Conservation (phyloP, 805 yeast genomes). For the Saccharomyces jurei region DNA sequence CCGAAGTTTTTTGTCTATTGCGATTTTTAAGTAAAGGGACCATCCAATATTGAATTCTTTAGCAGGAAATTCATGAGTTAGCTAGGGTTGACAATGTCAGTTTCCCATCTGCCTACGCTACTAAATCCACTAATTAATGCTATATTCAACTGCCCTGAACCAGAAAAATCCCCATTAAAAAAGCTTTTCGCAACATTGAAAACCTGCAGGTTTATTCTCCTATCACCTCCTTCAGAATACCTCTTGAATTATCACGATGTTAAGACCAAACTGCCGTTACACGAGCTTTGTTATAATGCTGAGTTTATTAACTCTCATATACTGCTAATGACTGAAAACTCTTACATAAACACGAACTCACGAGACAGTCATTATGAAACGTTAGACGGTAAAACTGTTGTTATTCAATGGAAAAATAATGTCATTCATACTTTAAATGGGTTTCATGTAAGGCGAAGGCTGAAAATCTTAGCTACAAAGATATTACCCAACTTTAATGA, state of each 20-base stretch:
- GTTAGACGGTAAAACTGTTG: slow-evolving; percentile 46
- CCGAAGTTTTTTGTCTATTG: neutral
- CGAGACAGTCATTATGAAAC: slow-evolving; percentile 36
- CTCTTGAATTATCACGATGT: slow-evolving; percentile 36
- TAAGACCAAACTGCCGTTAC: slow-evolving; percentile 33
- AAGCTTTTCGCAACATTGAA: slow-evolving; percentile 39
- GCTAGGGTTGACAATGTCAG: slow-evolving; percentile 4
- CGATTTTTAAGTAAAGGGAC: neutral
- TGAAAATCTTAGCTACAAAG: slow-evolving; percentile 38
- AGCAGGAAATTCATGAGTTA: slow-evolving; percentile 9
- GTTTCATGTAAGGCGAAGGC: slow-evolving; percentile 38
- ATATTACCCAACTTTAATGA: slow-evolving; percentile 49
- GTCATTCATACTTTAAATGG: slow-evolving; percentile 50
- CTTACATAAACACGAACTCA: slow-evolving; percentile 2
- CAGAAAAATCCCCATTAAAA: slow-evolving; percentile 38
- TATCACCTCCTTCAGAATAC: slow-evolving; percentile 55
- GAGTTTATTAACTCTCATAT: slow-evolving; percentile 62
- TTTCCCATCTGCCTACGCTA: slow-evolving; percentile 44
- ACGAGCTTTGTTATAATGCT: slow-evolving; percentile 47
- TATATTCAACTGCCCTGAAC: slow-evolving; percentile 57
- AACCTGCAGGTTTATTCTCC: slow-evolving; percentile 46
- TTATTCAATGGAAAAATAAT: slow-evolving; percentile 43
- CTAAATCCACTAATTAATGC: slow-evolving; percentile 58
- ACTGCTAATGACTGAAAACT: slow-evolving; percentile 32
- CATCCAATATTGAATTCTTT: neutral